Evolutionary conservation across 2,329 filamentous ascomycete species (phyloP).

Genomic region (Tolypocladium ovalisporum): DNA sequence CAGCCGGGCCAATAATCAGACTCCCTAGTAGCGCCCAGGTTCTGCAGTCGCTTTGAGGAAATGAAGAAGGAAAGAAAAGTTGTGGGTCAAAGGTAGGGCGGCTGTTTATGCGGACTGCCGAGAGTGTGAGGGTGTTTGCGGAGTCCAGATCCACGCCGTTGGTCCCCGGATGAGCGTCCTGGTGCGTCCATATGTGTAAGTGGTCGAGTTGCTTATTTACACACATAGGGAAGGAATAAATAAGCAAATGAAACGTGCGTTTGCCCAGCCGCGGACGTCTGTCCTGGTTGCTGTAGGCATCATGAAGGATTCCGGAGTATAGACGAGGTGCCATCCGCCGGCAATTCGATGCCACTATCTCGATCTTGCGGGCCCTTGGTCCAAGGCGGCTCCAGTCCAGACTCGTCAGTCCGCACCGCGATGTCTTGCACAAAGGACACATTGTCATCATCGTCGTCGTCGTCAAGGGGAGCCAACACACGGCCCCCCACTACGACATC

Average conservation of each 20-base stretch:
- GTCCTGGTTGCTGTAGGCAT: neutral
- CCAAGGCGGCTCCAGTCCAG: constrained; percentile 17
- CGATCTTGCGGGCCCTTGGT: constrained; percentile 33
- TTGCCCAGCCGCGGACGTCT: neutral
- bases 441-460: constrained; percentile 33
- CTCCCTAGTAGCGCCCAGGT: neutral
- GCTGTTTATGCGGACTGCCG: neutral
- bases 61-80: neutral
- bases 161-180: neutral
- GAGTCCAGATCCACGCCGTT: neutral
- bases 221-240: constrained; percentile 2
- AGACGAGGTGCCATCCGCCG: constrained; percentile 20
- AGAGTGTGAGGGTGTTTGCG: neutral
- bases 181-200: neutral
- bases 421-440: constrained; percentile 9
- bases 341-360: constrained; percentile 42
- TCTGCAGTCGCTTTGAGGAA: neutral
- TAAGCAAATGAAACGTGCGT: neutral
- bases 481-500: constrained; percentile 76
- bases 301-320: neutral
- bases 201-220: neutral
- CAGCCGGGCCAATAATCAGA: neutral
- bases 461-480: constrained; percentile 59
- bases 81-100: neutral
- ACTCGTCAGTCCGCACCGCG: constrained; percentile 11